Conservation (phyloP, 2,329 filamentous ascomycete genomes). For the Penicillium paneum region DNA sequence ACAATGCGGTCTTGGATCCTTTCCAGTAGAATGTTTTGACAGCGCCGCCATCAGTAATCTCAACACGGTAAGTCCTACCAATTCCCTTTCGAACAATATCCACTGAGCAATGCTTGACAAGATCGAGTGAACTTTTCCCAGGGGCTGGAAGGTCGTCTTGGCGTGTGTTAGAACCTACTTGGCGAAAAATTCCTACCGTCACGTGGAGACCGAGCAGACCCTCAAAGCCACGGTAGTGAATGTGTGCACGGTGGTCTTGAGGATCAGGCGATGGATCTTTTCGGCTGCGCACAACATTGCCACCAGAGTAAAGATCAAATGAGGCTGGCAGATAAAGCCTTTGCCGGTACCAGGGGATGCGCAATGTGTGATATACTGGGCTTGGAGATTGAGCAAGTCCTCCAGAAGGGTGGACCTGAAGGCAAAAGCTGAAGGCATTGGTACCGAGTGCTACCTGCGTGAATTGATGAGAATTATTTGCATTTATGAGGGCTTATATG, state of each 20-base stretch:
- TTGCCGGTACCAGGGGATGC: conserved; percentile 4
- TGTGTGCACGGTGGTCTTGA: not conserved
- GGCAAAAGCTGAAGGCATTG: conserved; percentile 6
- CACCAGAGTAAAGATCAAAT: conserved; percentile 4
- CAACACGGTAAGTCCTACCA: conserved; percentile 3
- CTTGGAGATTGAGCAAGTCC: conserved; percentile 4
- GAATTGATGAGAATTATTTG: not conserved
- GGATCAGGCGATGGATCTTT: not conserved
- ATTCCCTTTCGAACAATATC: not conserved
- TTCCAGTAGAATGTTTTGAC: conserved; percentile 6
- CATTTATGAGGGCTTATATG: not conserved
- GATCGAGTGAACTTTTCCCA: not conserved
- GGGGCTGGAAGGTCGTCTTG: not conserved
- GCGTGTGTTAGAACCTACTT: too few species aligned
- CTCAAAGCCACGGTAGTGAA: conserved; percentile 6
- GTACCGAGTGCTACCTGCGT: conserved; percentile 2
- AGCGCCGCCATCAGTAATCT: not conserved
- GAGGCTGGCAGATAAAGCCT: conserved; percentile 1
- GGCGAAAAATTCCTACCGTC: not conserved
- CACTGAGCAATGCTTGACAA: not conserved
- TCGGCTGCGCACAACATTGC: conserved; percentile 2
- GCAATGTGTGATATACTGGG: conserved; percentile 6
- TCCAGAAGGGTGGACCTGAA: conserved; percentile 7
- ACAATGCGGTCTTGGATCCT: conserved; percentile 1
- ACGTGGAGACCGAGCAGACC: conserved; percentile 1